Conservation (phyloP, 2,329 filamentous ascomycete species). For the Colletotrichum caudatum region DNA sequence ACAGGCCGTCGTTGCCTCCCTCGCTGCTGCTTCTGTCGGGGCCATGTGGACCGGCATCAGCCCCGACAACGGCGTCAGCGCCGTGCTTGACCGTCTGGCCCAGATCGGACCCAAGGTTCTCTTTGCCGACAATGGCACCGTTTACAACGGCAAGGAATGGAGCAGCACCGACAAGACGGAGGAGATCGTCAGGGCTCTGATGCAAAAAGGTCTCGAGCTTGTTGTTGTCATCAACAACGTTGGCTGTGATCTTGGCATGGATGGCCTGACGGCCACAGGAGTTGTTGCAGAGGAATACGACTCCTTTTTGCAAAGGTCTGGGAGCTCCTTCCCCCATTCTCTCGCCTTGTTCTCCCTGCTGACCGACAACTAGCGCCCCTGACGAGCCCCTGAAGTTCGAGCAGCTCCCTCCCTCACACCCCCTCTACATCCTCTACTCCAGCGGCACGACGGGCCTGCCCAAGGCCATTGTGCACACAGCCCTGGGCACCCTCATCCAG, state of each 20-base stretch:
- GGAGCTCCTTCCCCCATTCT: too few relatives aligned
- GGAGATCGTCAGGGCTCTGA: conserved; percentile 78
- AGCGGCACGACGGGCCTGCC: conserved; percentile 89
- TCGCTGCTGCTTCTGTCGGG: conserved; percentile 84
- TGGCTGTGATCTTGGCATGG: conserved; percentile 56
- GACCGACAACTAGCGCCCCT: conserved; percentile 48
- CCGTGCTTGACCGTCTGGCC: conserved; percentile 85
- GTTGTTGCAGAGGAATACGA: conserved; percentile 60
- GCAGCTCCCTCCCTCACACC: conserved; percentile 85
- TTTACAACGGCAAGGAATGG: conserved; percentile 93
- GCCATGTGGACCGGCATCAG: conserved; percentile 95
- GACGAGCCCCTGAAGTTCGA: conserved; percentile 72
- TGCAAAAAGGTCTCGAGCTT: conserved; percentile 69
- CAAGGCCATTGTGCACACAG: conserved; percentile 95
- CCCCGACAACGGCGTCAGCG: conserved; percentile 91
- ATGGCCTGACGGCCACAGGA: conserved; percentile 54
- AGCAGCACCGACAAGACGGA: conserved; percentile 81
- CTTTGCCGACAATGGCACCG: conserved; percentile 87
- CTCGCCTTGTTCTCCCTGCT: neutral
- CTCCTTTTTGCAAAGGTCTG: conserved; percentile 52
- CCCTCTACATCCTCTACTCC: conserved; percentile 93
- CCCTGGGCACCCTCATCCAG: conserved; percentile 89
- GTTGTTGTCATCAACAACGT: conserved; percentile 82
- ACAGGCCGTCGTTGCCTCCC: conserved; percentile 88
- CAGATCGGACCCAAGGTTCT: conserved; percentile 88